Conservation (phyloP, 768 basidiomycete genomes). For the Boletus patriciae region DNA sequence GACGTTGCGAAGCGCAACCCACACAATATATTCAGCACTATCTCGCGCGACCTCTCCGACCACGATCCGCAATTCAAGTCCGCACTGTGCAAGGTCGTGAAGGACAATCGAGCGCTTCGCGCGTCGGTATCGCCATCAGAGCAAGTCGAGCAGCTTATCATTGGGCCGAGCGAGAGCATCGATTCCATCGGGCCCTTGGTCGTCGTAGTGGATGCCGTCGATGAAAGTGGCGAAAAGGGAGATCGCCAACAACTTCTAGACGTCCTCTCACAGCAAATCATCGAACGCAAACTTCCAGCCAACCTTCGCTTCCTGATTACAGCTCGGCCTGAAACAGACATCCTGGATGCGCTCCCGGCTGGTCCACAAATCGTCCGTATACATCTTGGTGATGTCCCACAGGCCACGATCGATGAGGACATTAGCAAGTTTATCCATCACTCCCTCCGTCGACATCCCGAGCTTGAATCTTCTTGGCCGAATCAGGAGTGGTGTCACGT, state of each 20-base stretch:
- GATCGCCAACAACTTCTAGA: constrained; percentile 14
- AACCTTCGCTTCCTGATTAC: too few relatives aligned
- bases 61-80: constrained; percentile 19
- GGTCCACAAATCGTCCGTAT: constrained; percentile 1
- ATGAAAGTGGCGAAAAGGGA: constrained; percentile 16
- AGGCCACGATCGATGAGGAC: constrained; percentile 5
- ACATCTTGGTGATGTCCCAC: constrained; percentile 5
- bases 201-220: constrained; percentile 25
- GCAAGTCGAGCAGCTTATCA: constrained; percentile 29
- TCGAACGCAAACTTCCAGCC: too few relatives aligned
- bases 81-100: neutral
- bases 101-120: constrained; percentile 22
- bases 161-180: constrained; percentile 22
- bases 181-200: constrained; percentile 18
- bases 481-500: constrained; percentile 16
- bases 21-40: constrained; percentile 15
- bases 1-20: constrained; percentile 9
- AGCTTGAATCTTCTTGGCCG: constrained; percentile 9
- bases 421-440: constrained; percentile 9
- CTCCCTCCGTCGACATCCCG: neutral
- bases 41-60: constrained; percentile 31
- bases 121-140: constrained; percentile 2
- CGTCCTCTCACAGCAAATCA: neutral
- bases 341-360: neutral
- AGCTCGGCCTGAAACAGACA: too few relatives aligned